A percentile compares a stretch with the other conserved stretches of the same genome.
These are phyloP conservation scores for Thraustochytrium striatum DNA, from an alignment of 352 stramenopile species.

Conservation along the genomic window DNA sequence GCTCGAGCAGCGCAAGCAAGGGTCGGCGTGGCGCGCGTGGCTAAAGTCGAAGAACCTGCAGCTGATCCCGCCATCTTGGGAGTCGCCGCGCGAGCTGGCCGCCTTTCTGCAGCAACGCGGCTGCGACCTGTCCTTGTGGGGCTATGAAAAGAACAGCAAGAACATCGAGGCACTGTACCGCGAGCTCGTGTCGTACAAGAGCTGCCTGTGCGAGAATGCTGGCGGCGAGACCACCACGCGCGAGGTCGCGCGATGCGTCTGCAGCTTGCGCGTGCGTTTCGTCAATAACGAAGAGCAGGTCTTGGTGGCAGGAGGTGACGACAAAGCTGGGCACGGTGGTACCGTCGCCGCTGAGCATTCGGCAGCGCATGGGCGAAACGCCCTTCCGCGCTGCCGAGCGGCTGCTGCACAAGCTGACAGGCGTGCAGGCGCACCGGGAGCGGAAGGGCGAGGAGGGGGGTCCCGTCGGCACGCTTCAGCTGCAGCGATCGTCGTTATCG, in stretches of 20 bases:
- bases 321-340: not conserved
- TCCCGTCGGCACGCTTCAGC: not conserved
- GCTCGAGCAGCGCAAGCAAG: not conserved
- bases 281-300: not conserved
- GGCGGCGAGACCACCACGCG: not conserved
- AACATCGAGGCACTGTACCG: not conserved
- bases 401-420: slow-evolving; percentile 8
- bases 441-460: not conserved
- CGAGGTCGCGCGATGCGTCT: slow-evolving; percentile 2
- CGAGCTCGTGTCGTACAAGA: not conserved
- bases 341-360: not conserved
- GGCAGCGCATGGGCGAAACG: not conserved
- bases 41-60: slow-evolving; percentile 1
- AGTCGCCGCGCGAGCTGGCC: not conserved
- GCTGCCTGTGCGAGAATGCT: slow-evolving; percentile 3
- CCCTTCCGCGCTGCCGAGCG: not conserved
- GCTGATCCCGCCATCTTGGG: not conserved
- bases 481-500: not conserved
- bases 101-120: not conserved
- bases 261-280: not conserved
- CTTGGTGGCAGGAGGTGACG: not conserved
- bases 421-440: not conserved
- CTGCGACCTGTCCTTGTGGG: slow-evolving; percentile 10
- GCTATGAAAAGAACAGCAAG: not conserved
- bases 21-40: not conserved